These are phyloP conservation scores for Kwoniella botswanensis DNA, from an alignment of 768 basidiomycete genomes.

Conservation along the genomic window DNA sequence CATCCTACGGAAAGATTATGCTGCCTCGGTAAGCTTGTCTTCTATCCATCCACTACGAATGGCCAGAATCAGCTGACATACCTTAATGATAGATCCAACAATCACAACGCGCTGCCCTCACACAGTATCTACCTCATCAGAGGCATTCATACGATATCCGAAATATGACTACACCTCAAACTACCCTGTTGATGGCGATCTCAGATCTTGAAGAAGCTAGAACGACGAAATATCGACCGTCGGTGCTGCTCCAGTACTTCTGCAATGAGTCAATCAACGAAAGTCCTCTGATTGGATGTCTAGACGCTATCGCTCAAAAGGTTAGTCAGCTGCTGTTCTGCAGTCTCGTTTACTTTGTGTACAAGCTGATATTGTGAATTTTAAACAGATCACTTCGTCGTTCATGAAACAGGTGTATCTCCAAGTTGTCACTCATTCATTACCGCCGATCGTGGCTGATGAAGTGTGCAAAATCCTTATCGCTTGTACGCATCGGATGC, in stretches of 20 bases:
- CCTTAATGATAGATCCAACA: constrained; percentile 65
- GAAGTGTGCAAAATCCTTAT: constrained; percentile 79
- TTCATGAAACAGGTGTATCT: constrained; percentile 73
- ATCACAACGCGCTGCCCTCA: constrained; percentile 70
- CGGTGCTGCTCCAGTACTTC: constrained; percentile 84
- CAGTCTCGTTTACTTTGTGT: neutral
- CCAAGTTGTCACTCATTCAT: constrained; percentile 77
- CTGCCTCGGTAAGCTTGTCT: constrained; percentile 47
- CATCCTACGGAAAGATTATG: constrained; percentile 78
- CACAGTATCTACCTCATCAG: constrained; percentile 66
- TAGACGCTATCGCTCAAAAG: constrained; percentile 87
- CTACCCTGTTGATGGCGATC: constrained; percentile 81
- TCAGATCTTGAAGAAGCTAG: constrained; percentile 88
- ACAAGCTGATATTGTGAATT: neutral
- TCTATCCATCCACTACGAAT: neutral
- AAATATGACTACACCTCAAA: constrained; percentile 76
- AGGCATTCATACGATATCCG: constrained; percentile 72
- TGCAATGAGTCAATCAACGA: constrained; percentile 82
- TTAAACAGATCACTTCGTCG: constrained; percentile 72
- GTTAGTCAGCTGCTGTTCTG: constrained; percentile 59
- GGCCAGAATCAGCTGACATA: neutral
- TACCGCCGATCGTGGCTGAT: constrained; percentile 70
- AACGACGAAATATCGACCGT: constrained; percentile 75
- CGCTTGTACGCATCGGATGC: constrained; percentile 78
- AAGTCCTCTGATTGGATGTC: constrained; percentile 72